Evolutionary conservation across 2,329 filamentous ascomycete genomes (phyloP).

Genomic region (Aureobasidium sp.): DNA sequence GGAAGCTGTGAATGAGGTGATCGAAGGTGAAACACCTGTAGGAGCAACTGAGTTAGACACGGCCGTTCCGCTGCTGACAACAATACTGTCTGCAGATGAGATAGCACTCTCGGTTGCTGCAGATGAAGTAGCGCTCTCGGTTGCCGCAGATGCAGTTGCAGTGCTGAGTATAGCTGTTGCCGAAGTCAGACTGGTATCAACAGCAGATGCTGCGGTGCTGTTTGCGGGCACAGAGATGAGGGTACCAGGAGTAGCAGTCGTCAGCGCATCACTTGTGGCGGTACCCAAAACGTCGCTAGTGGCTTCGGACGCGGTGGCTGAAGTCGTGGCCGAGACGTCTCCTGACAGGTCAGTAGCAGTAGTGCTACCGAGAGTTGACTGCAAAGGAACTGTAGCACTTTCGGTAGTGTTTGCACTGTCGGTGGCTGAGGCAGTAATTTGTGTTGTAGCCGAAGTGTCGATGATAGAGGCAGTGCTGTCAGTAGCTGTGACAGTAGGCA

Average conservation of each 20-base stretch:
- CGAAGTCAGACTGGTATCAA: neutral
- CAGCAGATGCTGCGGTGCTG: neutral
- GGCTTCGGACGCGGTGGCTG: neutral
- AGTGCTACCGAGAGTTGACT: neutral
- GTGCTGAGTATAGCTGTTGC: neutral
- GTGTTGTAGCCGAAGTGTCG: neutral
- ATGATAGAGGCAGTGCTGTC: neutral
- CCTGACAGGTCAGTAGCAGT: neutral
- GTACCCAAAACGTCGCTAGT: neutral
- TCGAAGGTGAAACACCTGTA: neutral
- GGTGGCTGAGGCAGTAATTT: neutral
- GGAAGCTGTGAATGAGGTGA: slow-evolving; percentile 11
- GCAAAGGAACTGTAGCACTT: neutral
- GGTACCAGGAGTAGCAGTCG: neutral
- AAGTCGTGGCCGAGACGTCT: neutral
- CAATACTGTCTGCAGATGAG: slow-evolving; percentile 13
- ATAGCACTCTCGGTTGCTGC: slow-evolving; percentile 6
- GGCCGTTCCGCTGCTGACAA: slow-evolving; percentile 3
- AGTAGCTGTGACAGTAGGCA: neutral
- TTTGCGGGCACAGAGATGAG: slow-evolving; percentile 2
- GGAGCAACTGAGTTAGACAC: neutral
- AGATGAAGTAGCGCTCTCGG: neutral
- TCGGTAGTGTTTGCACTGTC: neutral
- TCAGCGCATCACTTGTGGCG: neutral
- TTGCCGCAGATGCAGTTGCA: neutral